These are phyloP conservation scores for Marasmius fiardii DNA, from an alignment of 1,284 basidiomycete species.

Conservation along the genomic window DNA sequence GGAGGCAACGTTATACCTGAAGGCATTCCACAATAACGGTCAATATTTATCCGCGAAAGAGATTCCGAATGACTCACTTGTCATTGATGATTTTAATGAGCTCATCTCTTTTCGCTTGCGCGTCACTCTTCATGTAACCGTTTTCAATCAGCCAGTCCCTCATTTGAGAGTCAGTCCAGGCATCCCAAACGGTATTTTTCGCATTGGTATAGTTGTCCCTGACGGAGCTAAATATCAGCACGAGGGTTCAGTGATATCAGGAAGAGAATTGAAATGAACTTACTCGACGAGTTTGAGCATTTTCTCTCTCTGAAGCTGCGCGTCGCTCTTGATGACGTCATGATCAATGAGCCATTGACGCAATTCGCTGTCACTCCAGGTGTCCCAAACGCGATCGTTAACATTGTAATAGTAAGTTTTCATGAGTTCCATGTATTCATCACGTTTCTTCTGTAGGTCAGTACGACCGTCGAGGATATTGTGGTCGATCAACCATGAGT, in stretches of 20 bases:
- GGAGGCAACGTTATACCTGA: constrained; percentile 40
- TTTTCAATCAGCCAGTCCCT: constrained; percentile 75
- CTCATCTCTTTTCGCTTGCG: constrained; percentile 69
- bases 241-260: neutral
- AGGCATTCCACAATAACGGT: constrained; percentile 11
- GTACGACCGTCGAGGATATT: constrained; percentile 56
- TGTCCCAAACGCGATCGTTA: constrained; percentile 60
- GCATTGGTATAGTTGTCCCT: constrained; percentile 76
- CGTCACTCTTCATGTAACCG: constrained; percentile 68
- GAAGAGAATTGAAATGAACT: neutral
- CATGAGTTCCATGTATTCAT: constrained; percentile 71
- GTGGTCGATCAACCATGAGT: constrained; percentile 81
- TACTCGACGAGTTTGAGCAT: constrained; percentile 15
- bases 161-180: constrained; percentile 82
- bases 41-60: constrained; percentile 16
- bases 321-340: constrained; percentile 51
- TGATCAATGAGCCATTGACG: constrained; percentile 73
- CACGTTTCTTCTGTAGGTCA: constrained; percentile 60
- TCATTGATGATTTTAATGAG: constrained; percentile 64
- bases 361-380: constrained; percentile 70
- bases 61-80: constrained; percentile 46
- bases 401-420: constrained; percentile 73
- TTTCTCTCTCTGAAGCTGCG: constrained; percentile 11
- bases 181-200: constrained; percentile 62
- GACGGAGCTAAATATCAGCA: neutral